Base-by-base conservation (phyloP, 805 yeast species). In the Metschnikowia colocasiae region DNA sequence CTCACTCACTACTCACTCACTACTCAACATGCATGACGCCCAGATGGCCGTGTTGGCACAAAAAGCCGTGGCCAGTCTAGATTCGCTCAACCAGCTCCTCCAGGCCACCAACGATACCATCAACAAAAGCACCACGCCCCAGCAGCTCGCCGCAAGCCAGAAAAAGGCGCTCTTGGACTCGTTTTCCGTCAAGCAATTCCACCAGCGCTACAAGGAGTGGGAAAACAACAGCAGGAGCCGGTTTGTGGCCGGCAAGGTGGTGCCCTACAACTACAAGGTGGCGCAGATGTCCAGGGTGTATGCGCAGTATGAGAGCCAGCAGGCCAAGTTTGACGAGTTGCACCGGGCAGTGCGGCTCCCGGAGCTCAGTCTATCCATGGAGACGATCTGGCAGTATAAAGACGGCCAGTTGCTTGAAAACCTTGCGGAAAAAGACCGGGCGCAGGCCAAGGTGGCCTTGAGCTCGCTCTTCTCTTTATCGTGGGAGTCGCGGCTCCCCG, bases 201-300 rank as follows among this genome's bases (percentile, higher is more conserved):
- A 68, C 36, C 55, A 58, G 38, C 58, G 56, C 5, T 64, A 58
- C 53, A 63, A 65, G 51, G 59, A 55, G 18, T 64, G 67, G 67
- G 65, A 68, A 38, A 35, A 53, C 26, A 41, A 45, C 3, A 42
- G 50, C 34, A 56, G 31, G 20, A 49, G 52, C 9, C 45, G 48
- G 41, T 63, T 65, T 35, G 48, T 67, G 3, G 50, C 58, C 10
- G 40, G 49, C 13, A 64, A 67, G 19, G 56, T 64, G 6, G 43
- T 41, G 6, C 52, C 56, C 3, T 72, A 70, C 49, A 72, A 72
- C 55, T 55, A 58, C 44, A 58, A 56, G 16, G 48, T 59, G 15
- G 69, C 64, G 2, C 57, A 63, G 40, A 59, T 68, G 57, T 54
- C 63, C 9, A 59, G 69, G 19, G 40, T 64, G 4, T 61, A 68